Evolutionary conservation across 495 filamentous ascomycete genomes (phyloP).

Genomic region (Tricharina praecox): DNA sequence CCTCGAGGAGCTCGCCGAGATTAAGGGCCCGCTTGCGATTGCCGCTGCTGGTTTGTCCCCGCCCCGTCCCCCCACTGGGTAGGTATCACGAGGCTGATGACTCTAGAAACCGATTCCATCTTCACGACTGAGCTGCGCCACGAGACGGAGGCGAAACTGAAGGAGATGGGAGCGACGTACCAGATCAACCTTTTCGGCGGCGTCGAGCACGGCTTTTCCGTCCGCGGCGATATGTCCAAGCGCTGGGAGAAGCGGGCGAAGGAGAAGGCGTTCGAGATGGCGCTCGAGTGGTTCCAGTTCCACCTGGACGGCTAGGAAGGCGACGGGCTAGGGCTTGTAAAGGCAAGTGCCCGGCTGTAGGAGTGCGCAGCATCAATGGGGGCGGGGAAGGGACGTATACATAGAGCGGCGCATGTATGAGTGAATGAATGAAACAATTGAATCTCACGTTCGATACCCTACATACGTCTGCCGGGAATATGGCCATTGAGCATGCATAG

Average conservation of each 20-base stretch:
- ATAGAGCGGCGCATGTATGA: too few relatives aligned
- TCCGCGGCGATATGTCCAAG: conserved; percentile 46
- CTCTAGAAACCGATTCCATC: conserved; percentile 53
- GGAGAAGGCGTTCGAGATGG: conserved; percentile 73
- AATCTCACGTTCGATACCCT: too few relatives aligned
- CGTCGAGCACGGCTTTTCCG: conserved; percentile 65
- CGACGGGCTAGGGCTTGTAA: too few relatives aligned
- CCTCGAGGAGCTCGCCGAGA: conserved; percentile 54
- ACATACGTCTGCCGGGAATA: too few relatives aligned
- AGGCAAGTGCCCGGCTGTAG: too few relatives aligned
- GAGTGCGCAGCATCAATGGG: too few relatives aligned
- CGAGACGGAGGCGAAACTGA: conserved; percentile 42
- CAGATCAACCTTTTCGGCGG: conserved; percentile 69
- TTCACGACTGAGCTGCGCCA: conserved; percentile 61
- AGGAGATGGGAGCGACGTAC: conserved; percentile 47
- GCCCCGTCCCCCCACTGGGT: too few relatives aligned
- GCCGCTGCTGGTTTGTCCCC: conserved; percentile 59
- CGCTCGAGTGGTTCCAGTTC: conserved; percentile 53
- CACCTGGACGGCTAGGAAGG: too few relatives aligned
- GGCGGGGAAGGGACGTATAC: too few relatives aligned
- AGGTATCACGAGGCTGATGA: too few relatives aligned
- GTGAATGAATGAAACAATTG: too few relatives aligned
- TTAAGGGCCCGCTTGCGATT: conserved; percentile 57
- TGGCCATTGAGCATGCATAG: too few relatives aligned
- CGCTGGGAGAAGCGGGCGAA: conserved; percentile 55